These are phyloP conservation scores for Polysphondylium violaceum DNA, from an alignment of 78 protist genomes.

Conservation along the genomic window DNA sequence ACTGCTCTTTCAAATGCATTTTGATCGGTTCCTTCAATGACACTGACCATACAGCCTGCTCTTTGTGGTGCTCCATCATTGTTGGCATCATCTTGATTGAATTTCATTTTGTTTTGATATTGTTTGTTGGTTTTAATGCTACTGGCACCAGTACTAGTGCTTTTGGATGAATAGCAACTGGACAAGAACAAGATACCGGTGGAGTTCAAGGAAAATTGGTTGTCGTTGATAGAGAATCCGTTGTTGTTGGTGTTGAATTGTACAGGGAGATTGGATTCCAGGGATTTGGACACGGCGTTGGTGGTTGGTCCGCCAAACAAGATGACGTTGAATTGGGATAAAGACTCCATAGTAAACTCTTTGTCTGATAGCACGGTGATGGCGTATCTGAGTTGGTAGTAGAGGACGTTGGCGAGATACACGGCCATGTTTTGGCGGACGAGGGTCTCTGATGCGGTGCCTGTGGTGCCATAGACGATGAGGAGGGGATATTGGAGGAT, in stretches of 20 bases:
- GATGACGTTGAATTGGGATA: slow-evolving; percentile 4
- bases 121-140: too few relatives aligned
- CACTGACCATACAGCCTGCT: slow-evolving; percentile 31
- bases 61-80: neutral
- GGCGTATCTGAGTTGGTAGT: slow-evolving; percentile 48
- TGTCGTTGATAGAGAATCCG: neutral
- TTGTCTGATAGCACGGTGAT: slow-evolving; percentile 22
- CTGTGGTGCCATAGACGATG: slow-evolving; percentile 57
- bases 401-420: slow-evolving; percentile 22
- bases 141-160: neutral
- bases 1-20: slow-evolving; percentile 26
- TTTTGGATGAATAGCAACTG: neutral
- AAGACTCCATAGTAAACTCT: neutral
- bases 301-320: slow-evolving; percentile 39
- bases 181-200: slow-evolving; percentile 28
- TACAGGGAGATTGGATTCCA: slow-evolving; percentile 14
- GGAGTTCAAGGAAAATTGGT: neutral
- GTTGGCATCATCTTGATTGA: neutral
- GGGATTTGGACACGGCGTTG: neutral
- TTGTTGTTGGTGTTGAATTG: neutral
- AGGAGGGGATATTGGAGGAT: slow-evolving; percentile 19
- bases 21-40: slow-evolving; percentile 42
- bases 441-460: neutral
- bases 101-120: too few relatives aligned
- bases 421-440: neutral